These are phyloP conservation scores for Boletus pseudopeckii DNA, from an alignment of 768 basidiomycete species.

Conservation along the genomic window DNA sequence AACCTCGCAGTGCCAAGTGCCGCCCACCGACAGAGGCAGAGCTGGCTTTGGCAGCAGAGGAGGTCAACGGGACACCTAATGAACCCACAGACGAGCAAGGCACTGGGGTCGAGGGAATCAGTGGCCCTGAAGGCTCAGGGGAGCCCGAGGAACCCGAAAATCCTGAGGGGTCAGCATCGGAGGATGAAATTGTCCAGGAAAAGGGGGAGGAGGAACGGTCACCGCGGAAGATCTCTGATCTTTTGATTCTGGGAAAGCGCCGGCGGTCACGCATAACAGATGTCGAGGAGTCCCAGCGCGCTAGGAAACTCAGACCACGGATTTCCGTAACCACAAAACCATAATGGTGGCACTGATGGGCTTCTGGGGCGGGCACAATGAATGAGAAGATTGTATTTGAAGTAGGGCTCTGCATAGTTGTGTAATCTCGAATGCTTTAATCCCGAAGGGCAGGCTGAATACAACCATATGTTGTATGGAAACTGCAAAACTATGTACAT, in stretches of 20 bases:
- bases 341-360: not conserved
- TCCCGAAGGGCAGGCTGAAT: not conserved
- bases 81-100: not conserved
- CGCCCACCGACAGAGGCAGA: slow-evolving; percentile 22
- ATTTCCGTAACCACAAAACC: not conserved
- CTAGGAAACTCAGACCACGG: slow-evolving; percentile 17
- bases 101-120: not conserved
- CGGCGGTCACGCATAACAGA: slow-evolving; percentile 10
- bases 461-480: not conserved
- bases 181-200: slow-evolving; percentile 3
- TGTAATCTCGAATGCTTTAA: not conserved
- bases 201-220: not conserved
- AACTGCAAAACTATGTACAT: slow-evolving; percentile 3
- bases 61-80: not conserved
- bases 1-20: slow-evolving; percentile 23
- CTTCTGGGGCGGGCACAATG: not conserved
- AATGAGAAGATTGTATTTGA: not conserved
- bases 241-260: slow-evolving; percentile 13
- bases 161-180: slow-evolving; percentile 5
- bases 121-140: slow-evolving; percentile 2
- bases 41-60: slow-evolving; percentile 14
- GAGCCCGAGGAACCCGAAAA: slow-evolving; percentile 13
- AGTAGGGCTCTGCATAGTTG: not conserved
- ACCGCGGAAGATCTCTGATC: not conserved
- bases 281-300: slow-evolving; percentile 9